Percentiles rank a stretch among this genome's conserved stretches.
Conservation (phyloP, 2,329 filamentous ascomycete species). For the Cladophialophora psammophila region DNA sequence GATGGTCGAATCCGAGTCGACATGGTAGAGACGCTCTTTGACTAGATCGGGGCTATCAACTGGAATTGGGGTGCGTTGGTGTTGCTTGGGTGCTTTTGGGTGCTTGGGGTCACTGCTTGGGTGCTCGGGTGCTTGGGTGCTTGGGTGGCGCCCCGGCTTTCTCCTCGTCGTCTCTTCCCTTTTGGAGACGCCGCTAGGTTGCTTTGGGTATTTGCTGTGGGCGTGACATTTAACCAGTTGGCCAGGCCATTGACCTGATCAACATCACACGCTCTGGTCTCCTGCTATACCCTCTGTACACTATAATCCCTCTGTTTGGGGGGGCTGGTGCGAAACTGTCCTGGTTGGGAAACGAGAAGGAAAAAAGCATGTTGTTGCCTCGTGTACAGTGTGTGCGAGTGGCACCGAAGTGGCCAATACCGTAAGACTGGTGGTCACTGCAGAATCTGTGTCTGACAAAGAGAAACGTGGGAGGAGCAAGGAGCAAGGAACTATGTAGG, state of each 20-base stretch:
- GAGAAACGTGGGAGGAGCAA: conserved; percentile 7
- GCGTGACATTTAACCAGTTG: conserved; percentile 12
- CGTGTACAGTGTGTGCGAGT: neutral
- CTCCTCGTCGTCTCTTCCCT: conserved; percentile 7
- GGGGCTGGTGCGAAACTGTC: too few species aligned
- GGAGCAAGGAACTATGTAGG: neutral
- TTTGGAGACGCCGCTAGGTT: conserved; percentile 12
- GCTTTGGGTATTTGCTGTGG: conserved; percentile 13
- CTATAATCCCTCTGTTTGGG: too few species aligned
- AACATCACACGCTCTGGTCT: too few species aligned
- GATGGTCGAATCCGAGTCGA: conserved; percentile 16
- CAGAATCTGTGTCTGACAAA: conserved; percentile 7
- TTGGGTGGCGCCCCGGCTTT: conserved; percentile 2
- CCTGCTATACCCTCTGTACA: too few species aligned
- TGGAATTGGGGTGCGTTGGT: conserved; percentile 4
- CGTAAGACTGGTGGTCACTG: neutral
- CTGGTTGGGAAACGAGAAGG: neutral
- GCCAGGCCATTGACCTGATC: neutral
- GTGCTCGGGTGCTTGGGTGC: neutral
- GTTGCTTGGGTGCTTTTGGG: neutral
- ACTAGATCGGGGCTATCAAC: conserved; percentile 6
- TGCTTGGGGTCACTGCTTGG: neutral
- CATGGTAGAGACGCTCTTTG: conserved; percentile 13
- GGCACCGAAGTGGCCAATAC: too few species aligned
- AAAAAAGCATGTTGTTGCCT: neutral